Evolutionary conservation across 2,329 filamentous ascomycete genomes (phyloP).

Genomic region (Xylariomycetidae sp.): DNA sequence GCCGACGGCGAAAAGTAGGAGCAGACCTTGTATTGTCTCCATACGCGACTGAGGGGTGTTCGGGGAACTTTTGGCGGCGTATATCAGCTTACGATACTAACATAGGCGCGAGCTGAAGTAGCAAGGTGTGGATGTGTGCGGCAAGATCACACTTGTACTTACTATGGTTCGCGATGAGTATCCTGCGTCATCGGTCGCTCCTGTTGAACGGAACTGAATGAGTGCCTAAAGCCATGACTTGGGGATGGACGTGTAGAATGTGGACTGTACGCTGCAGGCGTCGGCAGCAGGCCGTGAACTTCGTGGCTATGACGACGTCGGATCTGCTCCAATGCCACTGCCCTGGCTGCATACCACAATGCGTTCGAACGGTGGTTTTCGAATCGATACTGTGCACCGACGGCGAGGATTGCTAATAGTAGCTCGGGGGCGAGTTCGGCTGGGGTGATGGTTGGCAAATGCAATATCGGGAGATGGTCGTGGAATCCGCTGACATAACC

Average conservation of each 20-base stretch:
- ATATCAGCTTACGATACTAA: slow-evolving; percentile 2
- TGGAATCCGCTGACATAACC: slow-evolving; percentile 67
- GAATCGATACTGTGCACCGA: slow-evolving; percentile 63
- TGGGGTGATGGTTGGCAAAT: slow-evolving; percentile 61
- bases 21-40: slow-evolving; percentile 61
- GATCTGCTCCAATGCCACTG: slow-evolving; percentile 55
- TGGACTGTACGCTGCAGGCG: slow-evolving; percentile 53
- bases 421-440: slow-evolving; percentile 64
- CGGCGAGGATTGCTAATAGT: slow-evolving; percentile 61
- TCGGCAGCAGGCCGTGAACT: slow-evolving; percentile 52
- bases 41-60: slow-evolving; percentile 56
- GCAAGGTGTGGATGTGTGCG: too few species aligned
- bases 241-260: slow-evolving; percentile 57
- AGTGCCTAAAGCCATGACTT: slow-evolving; percentile 52
- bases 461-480: slow-evolving; percentile 55
- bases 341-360: slow-evolving; percentile 57
- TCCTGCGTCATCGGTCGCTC: slow-evolving; percentile 54
- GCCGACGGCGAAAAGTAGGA: slow-evolving; percentile 56
- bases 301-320: slow-evolving; percentile 53
- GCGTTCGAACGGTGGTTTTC: slow-evolving; percentile 55
- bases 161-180: slow-evolving; percentile 56
- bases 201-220: slow-evolving; percentile 54
- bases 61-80: slow-evolving; percentile 40
- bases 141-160: too few species aligned
- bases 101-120: background rate